Base-by-base conservation (phyloP, 2,329 filamentous ascomycete genomes). In the Ceratocystis colombiana region DNA sequence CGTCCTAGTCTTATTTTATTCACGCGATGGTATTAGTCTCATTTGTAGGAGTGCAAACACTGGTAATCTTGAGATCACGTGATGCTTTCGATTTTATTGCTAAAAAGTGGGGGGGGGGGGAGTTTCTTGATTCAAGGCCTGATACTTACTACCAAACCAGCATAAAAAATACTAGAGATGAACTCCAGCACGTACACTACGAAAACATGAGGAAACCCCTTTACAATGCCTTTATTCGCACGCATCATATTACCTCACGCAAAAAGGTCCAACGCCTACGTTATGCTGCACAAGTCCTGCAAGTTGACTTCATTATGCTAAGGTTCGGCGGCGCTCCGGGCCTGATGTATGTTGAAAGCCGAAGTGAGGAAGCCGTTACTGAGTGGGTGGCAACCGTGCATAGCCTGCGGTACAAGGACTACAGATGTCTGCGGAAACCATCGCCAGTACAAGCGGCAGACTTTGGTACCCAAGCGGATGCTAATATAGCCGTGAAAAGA, bases 201-300 rank as follows among this genome's bases (percentile, higher is more conserved):
- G 17, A 25, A 25, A 10, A 12, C n/a, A 64, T 41, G 12, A 64
- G 55, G 62, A 64, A 48, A 5, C 41, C 41, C 12, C 22, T 68
- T 7, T 78, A 74, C 69, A 76, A 75, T 72, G 82, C 87, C 37
- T 77, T 92, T 59, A 89, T 92, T 68, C 83, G 87, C 64, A 92
- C 88, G 0, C 88, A 92, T 71, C 88, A 92, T 74, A 90, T 92
- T 72, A 91, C 88, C 3, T 90, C 87, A 0, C 85, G 88, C 69
- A 90, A 90, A 73, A 92, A 92, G 72, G 75, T 81, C 0, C 75
- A 77, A 6, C 76, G 75, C 66, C 79, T 92, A 25, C 83, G 79
- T 63, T 87, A 88, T 73, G 81, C 83, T 2, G 84, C 86, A 5
- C 79, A 82, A 41, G 78, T 81, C 61, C 77, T 82, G 70, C 76